Conservation (phyloP, 768 basidiomycete species). For the Boletellus sp. region DNA sequence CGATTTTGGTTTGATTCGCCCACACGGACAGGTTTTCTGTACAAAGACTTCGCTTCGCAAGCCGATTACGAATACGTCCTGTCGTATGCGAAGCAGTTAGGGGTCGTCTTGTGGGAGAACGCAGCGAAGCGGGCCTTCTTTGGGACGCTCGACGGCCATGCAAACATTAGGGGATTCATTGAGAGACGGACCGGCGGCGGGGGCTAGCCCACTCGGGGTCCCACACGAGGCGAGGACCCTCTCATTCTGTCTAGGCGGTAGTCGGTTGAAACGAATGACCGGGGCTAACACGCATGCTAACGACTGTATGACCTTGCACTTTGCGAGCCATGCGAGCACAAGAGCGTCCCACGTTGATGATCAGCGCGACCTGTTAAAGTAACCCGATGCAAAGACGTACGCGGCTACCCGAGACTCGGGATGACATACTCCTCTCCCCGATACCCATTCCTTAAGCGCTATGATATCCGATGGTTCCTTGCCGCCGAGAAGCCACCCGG, state of each 20-base stretch:
- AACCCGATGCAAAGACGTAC: neutral
- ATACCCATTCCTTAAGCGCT: neutral
- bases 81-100: conserved; percentile 79
- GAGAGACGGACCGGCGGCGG: conserved; percentile 57
- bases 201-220: conserved; percentile 15
- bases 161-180: conserved; percentile 75
- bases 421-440: conserved; percentile 5
- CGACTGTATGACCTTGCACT: neutral
- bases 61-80: conserved; percentile 86
- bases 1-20: conserved; percentile 3
- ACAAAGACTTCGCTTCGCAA: conserved; percentile 81
- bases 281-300: neutral
- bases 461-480: conserved; percentile 7
- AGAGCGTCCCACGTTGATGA: conserved; percentile 8
- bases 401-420: conserved; percentile 9
- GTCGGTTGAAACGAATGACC: conserved; percentile 3
- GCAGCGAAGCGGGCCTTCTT: conserved; percentile 74
- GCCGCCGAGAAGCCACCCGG: neutral
- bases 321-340: neutral
- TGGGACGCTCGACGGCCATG: conserved; percentile 72
- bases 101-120: conserved; percentile 83
- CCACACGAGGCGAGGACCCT: neutral
- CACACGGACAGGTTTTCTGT: conserved; percentile 68
- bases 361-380: conserved; percentile 6
- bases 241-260: conserved; percentile 1